phyloP scores from a whole-genome alignment of 257 asterid species.

The Rehmannia glutinosa region DNA sequence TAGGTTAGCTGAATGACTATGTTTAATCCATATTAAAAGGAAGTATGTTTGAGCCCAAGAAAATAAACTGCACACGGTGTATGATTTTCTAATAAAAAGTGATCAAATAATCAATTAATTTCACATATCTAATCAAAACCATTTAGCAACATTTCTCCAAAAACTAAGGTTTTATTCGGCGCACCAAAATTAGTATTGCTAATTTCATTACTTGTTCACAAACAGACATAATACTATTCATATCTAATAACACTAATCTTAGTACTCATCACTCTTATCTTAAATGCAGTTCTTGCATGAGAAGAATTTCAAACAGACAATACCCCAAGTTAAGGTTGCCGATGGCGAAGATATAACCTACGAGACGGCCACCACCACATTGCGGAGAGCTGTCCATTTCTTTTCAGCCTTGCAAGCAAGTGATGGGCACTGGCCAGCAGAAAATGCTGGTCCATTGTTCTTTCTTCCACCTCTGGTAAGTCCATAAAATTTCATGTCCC shows the following conservation, averaged over 20 bases:
- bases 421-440: constrained; percentile 95
- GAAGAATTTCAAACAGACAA: constrained; percentile 62
- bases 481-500: neutral
- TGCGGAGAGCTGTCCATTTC: constrained; percentile 61
- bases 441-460: constrained; percentile 78
- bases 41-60: too few species aligned
- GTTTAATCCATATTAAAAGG: too few species aligned
- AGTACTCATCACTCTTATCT: neutral
- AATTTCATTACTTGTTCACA: too few species aligned
- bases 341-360: constrained; percentile 64
- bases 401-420: constrained; percentile 77
- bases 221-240: too few species aligned
- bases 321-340: constrained; percentile 62
- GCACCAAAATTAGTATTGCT: too few species aligned
- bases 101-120: too few species aligned
- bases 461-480: constrained; percentile 82
- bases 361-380: constrained; percentile 49
- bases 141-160: too few species aligned
- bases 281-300: constrained; percentile 56
- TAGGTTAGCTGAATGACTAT: too few species aligned
- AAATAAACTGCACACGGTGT: too few species aligned
- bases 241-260: neutral
- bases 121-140: too few species aligned
- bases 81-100: too few species aligned
- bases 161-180: too few species aligned